Percentiles rank a stretch among this genome's conserved stretches.
Conservation (phyloP, 768 basidiomycete species). For the Pulveroboletus sp. region DNA sequence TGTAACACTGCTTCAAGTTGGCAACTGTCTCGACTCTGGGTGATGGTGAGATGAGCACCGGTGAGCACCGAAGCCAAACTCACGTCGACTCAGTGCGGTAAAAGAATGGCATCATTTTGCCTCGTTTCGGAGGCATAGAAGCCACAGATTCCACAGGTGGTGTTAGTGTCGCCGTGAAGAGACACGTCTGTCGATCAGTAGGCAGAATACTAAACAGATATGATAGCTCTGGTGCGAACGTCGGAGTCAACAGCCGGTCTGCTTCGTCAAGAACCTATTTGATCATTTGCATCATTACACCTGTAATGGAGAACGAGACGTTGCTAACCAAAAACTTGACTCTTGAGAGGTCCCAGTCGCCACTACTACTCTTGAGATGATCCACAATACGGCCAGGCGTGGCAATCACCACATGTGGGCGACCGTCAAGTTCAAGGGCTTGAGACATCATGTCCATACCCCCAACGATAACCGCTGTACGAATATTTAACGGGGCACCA, state of each 20-base stretch:
- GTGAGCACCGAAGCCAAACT: constrained; percentile 24
- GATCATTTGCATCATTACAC: neutral
- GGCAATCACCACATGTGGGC: constrained; percentile 91
- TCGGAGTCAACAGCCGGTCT: constrained; percentile 83
- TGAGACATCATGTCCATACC: constrained; percentile 99
- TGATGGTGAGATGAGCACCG: neutral
- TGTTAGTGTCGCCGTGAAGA: constrained; percentile 95
- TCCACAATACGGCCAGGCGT: constrained; percentile 96
- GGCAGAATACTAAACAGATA: constrained; percentile 76
- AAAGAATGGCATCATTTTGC: constrained; percentile 84
- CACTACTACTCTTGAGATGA: constrained; percentile 68
- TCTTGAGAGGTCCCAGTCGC: constrained; percentile 78
- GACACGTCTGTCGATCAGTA: constrained; percentile 85
- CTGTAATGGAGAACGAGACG: neutral
- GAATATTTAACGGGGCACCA: constrained; percentile 73
- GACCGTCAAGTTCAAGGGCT: constrained; percentile 75
- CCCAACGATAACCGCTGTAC: constrained; percentile 87
- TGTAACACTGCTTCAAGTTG: constrained; percentile 80
- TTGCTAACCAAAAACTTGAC: constrained; percentile 74
- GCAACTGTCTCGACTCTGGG: constrained; percentile 83
- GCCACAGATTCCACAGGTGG: constrained; percentile 78
- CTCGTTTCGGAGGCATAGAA: constrained; percentile 64
- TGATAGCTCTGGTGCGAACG: constrained; percentile 81
- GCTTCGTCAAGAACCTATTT: constrained; percentile 91
- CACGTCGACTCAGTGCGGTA: constrained; percentile 74